A percentile compares a stretch with the other conserved stretches of the same genome.
Evolutionary conservation across 2,329 filamentous ascomycete genomes (phyloP).

Genomic region (Raffaelea ambrosiae): DNA sequence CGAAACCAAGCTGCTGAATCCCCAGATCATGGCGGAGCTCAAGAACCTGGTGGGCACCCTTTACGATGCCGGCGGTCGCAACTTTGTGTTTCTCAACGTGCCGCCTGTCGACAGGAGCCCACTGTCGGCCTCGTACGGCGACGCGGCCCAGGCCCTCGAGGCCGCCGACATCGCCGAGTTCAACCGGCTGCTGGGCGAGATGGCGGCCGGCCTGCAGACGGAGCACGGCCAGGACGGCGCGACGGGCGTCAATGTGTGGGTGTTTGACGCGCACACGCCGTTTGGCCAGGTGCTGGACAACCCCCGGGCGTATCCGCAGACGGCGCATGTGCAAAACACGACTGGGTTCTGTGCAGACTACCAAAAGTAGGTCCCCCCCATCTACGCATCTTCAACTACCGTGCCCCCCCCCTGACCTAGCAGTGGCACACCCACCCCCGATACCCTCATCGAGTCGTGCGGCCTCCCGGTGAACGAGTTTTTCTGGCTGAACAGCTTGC

Average conservation of each 20-base stretch:
- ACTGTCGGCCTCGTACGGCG: constrained; percentile 17
- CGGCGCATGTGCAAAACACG: constrained; percentile 43
- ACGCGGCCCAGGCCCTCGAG: constrained; percentile 20
- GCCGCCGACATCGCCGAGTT: constrained; percentile 8
- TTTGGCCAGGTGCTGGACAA: constrained; percentile 34
- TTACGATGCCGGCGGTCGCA: constrained; percentile 43
- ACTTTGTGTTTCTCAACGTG: constrained; percentile 52
- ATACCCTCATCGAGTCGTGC: constrained; percentile 36
- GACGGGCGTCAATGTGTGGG: constrained; percentile 10
- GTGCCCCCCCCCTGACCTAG: too few species aligned
- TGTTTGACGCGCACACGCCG: constrained; percentile 30
- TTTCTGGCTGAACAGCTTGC: constrained; percentile 55
- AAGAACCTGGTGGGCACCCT: constrained; percentile 33
- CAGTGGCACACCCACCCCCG: constrained; percentile 34
- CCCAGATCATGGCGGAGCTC: constrained; percentile 33
- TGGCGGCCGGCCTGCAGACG: constrained; percentile 1
- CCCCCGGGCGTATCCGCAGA: constrained; percentile 34
- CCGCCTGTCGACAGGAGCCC: constrained; percentile 39
- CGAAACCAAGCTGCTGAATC: constrained; percentile 33
- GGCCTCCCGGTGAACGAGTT: constrained; percentile 50
- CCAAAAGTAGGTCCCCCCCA: constrained; percentile 32
- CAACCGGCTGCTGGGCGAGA: constrained; percentile 4
- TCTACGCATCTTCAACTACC: constrained; percentile 9
- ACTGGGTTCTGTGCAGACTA: constrained; percentile 48
- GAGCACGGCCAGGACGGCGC: constrained; percentile 1